These are phyloP conservation scores for Calocybe gangraenosa DNA, from an alignment of 768 basidiomycete species.

Conservation along the genomic window DNA sequence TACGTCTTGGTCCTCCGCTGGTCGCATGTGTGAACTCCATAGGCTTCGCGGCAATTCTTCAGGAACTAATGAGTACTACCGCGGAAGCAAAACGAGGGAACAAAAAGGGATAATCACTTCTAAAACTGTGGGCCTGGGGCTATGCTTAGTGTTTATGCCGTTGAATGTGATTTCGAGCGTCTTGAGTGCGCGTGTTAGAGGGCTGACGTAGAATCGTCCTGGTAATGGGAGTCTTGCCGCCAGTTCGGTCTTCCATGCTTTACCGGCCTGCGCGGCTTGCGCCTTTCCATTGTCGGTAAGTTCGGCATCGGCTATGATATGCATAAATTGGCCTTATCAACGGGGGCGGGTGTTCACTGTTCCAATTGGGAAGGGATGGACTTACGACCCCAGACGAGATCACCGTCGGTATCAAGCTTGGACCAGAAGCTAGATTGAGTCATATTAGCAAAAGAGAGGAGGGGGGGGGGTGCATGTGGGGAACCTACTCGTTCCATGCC, in stretches of 20 bases:
- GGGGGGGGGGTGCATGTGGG: neutral
- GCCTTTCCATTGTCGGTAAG: neutral
- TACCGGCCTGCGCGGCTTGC: constrained; percentile 23
- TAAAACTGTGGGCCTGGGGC: neutral
- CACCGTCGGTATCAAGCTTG: constrained; percentile 58
- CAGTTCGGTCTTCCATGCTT: constrained; percentile 47
- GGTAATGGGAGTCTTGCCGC: constrained; percentile 44
- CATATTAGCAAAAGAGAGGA: neutral
- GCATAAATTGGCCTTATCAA: too few species aligned
- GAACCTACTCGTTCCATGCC: constrained; percentile 57
- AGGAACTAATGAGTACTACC: neutral
- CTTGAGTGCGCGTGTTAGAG: constrained; percentile 56
- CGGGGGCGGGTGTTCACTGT: too few species aligned
- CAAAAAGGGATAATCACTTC: neutral
- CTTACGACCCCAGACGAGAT: constrained; percentile 73
- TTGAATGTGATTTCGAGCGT: constrained; percentile 54
- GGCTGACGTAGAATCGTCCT: constrained; percentile 55
- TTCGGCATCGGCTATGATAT: neutral
- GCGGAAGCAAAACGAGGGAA: neutral
- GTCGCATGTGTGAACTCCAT: constrained; percentile 71
- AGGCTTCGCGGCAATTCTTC: constrained; percentile 65
- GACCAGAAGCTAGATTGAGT: constrained; percentile 49
- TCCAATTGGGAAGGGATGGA: constrained; percentile 10
- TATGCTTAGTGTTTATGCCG: constrained; percentile 15
- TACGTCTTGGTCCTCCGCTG: constrained; percentile 46